phyloP scores from a whole-genome alignment of 2,329 filamentous ascomycete species.

The Cytospora schulzeri region DNA sequence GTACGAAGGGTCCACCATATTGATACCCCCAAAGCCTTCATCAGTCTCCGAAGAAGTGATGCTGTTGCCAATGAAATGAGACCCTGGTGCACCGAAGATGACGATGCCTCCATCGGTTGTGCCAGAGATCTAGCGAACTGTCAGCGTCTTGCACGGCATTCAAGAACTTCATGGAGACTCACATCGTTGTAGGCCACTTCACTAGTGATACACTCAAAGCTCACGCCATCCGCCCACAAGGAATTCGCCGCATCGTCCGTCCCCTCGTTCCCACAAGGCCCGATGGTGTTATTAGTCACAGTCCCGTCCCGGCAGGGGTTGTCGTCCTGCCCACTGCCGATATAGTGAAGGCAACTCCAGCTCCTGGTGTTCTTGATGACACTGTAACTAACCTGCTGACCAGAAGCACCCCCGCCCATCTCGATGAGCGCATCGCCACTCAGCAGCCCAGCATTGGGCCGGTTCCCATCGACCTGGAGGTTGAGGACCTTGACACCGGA shows the following conservation, averaged over 20 bases:
- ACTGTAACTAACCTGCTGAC: slow-evolving; percentile 30
- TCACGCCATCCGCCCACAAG: slow-evolving; percentile 33
- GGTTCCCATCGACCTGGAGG: slow-evolving; percentile 34
- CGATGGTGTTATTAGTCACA: slow-evolving; percentile 33
- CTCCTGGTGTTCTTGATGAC: slow-evolving; percentile 31
- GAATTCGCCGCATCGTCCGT: slow-evolving; percentile 29
- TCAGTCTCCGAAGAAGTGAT: slow-evolving; percentile 32
- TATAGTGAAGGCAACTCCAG: slow-evolving; percentile 35
- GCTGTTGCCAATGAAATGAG: slow-evolving; percentile 31
- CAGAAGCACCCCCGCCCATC: slow-evolving; percentile 31
- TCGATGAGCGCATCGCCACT: slow-evolving; percentile 34
- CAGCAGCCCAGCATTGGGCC: slow-evolving; percentile 31
- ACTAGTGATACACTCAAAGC: slow-evolving; percentile 32
- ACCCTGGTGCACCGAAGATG: slow-evolving; percentile 33
- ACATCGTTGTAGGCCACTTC: slow-evolving; percentile 31
- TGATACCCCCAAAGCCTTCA: slow-evolving; percentile 34
- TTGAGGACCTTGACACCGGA: slow-evolving; percentile 32
- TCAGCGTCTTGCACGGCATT: background rate
- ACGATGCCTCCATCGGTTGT: slow-evolving; percentile 34
- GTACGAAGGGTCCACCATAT: slow-evolving; percentile 34
- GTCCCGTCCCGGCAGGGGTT: slow-evolving; percentile 32
- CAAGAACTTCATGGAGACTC: slow-evolving; percentile 1
- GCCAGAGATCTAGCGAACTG: slow-evolving; percentile 29
- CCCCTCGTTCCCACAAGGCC: slow-evolving; percentile 33
- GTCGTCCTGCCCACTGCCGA: slow-evolving; percentile 31